phyloP scores from a whole-genome alignment of 192 early-diverging fungal species.

The Dissophora ornata region DNA sequence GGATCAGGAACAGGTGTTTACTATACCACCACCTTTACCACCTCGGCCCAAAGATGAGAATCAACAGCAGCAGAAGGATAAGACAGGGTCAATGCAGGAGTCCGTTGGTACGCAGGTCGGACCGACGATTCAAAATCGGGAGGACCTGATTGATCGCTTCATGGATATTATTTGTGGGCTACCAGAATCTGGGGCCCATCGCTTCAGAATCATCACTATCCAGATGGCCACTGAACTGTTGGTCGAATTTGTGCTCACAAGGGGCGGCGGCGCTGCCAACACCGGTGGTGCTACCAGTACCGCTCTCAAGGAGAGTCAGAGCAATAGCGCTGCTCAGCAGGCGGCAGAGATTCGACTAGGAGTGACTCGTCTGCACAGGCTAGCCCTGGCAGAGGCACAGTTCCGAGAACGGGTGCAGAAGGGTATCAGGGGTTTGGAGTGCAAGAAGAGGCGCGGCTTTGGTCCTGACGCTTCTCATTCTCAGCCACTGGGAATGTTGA shows the following conservation, averaged over 20 bases:
- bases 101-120: constrained; percentile 4
- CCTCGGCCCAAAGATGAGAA: constrained; percentile 4
- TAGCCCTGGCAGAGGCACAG: constrained; percentile 32
- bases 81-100: constrained; percentile 15
- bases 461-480: not conserved
- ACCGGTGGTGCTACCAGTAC: no score
- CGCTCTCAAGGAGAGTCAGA: constrained; percentile 11
- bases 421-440: constrained; percentile 31
- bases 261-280: constrained; percentile 32
- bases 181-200: constrained; percentile 45
- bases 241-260: constrained; percentile 54
- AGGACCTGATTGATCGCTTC: constrained; percentile 31
- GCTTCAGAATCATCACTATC: constrained; percentile 35
- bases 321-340: constrained; percentile 16
- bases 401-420: constrained; percentile 25
- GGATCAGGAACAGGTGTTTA: no score
- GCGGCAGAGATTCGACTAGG: constrained; percentile 31
- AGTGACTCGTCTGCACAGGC: constrained; percentile 23
- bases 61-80: constrained; percentile 4
- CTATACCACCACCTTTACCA: constrained; percentile 29
- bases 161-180: constrained; percentile 38
- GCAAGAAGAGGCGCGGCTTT: constrained; percentile 4
- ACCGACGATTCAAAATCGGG: constrained; percentile 23
- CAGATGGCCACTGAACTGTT: constrained; percentile 55
- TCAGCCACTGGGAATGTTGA: constrained; percentile 24